Conservation (phyloP, 2,329 filamentous ascomycete genomes). For the Trichothecium sympodiale region DNA sequence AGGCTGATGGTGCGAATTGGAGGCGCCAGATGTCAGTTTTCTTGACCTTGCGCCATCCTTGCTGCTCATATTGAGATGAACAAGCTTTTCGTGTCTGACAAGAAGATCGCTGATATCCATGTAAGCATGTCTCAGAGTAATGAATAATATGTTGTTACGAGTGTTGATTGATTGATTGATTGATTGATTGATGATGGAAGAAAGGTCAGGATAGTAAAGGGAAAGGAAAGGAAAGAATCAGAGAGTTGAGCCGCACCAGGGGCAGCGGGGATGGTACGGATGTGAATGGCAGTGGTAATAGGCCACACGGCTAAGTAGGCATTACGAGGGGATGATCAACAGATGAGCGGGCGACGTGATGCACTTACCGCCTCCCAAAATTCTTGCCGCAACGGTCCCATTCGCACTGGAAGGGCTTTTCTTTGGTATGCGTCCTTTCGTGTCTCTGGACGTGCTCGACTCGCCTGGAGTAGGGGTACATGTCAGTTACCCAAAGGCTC, state of each 20-base stretch:
- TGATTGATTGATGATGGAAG: neutral
- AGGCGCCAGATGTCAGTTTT: conserved; percentile 37
- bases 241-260: conserved; percentile 1
- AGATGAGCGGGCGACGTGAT: conserved; percentile 1
- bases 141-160: conserved; percentile 1
- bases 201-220: neutral
- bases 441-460: conserved; percentile 55
- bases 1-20: conserved; percentile 28
- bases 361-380: conserved; percentile 49
- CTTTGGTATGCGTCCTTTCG: conserved; percentile 53
- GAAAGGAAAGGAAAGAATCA: conserved; percentile 5
- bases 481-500: conserved; percentile 1
- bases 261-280: conserved; percentile 3
- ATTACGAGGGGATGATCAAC: conserved; percentile 4
- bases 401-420: conserved; percentile 50
- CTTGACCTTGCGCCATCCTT: conserved; percentile 40
- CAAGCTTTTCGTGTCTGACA: conserved; percentile 53
- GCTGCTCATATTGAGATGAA: conserved; percentile 49
- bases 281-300: conserved; percentile 3
- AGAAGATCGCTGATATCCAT: conserved; percentile 55
- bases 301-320: neutral
- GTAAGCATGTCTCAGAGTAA: conserved; percentile 27
- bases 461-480: conserved; percentile 28
- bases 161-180: neutral
- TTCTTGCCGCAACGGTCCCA: conserved; percentile 52